Evolutionary conservation across 495 filamentous ascomycete species (phyloP).

Genomic region (Chaetomium cochliodes): DNA sequence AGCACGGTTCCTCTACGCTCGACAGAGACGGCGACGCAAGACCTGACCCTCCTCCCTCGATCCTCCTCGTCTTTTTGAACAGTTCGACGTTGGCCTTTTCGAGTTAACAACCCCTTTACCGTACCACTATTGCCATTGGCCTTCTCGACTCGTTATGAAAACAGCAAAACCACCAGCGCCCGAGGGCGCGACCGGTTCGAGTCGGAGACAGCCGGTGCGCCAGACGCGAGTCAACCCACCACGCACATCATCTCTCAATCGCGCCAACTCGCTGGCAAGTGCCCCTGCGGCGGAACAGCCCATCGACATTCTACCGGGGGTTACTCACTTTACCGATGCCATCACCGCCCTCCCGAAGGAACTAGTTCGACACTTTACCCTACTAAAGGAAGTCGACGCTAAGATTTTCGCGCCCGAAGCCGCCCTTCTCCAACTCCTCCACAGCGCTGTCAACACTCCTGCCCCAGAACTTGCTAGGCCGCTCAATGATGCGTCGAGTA

Average conservation of each 20-base stretch:
- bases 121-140: not conserved
- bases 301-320: conserved; percentile 79
- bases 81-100: not conserved
- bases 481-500: conserved; percentile 45
- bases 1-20: not conserved
- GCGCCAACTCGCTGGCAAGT: conserved; percentile 45
- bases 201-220: conserved; percentile 59
- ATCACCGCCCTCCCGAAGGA: conserved; percentile 91
- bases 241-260: conserved; percentile 47
- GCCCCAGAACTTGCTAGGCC: conserved; percentile 44
- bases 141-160: conserved; percentile 44
- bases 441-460: conserved; percentile 61
- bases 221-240: conserved; percentile 58
- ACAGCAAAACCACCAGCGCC: conserved; percentile 47
- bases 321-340: conserved; percentile 90
- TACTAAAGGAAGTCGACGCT: conserved; percentile 95
- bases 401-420: conserved; percentile 80
- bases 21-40: not conserved
- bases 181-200: conserved; percentile 45
- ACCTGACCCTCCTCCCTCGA: conserved; percentile 5
- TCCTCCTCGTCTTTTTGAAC: conserved; percentile 9
- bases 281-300: conserved; percentile 47
- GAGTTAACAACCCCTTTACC: not conserved
- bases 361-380: conserved; percentile 88
- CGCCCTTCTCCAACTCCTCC: conserved; percentile 66